phyloP scores from a whole-genome alignment of 306 rosid genomes.

The Senna siamea region DNA sequence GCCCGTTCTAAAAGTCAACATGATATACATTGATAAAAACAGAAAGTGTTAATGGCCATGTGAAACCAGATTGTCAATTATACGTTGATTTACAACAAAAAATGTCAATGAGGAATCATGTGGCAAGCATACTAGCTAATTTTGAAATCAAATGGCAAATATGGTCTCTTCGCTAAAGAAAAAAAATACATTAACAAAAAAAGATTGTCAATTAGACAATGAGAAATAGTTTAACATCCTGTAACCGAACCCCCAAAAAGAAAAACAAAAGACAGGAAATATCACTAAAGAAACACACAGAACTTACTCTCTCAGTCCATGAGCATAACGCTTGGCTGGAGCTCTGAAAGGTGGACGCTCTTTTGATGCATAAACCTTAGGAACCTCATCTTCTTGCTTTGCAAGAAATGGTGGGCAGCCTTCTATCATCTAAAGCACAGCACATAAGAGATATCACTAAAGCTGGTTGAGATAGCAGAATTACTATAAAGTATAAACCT shows the following conservation, averaged over 20 bases:
- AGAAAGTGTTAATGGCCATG: background rate
- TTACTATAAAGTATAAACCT: slow-evolving; percentile 12
- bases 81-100: too few species aligned
- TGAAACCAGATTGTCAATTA: too few species aligned
- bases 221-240: slow-evolving; percentile 11
- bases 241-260: slow-evolving; percentile 2
- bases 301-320: slow-evolving; percentile 81
- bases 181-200: background rate
- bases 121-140: background rate
- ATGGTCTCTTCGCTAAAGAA: background rate
- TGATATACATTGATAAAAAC: slow-evolving; percentile 1
- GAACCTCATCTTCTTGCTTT: slow-evolving; percentile 72
- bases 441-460: slow-evolving; percentile 40
- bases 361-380: slow-evolving; percentile 61
- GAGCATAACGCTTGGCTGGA: slow-evolving; percentile 69
- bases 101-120: too few species aligned
- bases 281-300: slow-evolving; percentile 24
- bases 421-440: slow-evolving; percentile 81
- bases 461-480: slow-evolving; percentile 27
- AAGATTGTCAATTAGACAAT: background rate
- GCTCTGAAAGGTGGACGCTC: slow-evolving; percentile 88
- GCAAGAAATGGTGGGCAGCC: slow-evolving; percentile 75
- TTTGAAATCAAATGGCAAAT: slow-evolving; percentile 15
- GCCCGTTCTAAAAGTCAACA: background rate
- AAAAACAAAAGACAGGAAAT: slow-evolving; percentile 11